phyloP scores from a whole-genome alignment of 2,329 filamentous ascomycete genomes.

The Colletotrichum noveboracense region DNA sequence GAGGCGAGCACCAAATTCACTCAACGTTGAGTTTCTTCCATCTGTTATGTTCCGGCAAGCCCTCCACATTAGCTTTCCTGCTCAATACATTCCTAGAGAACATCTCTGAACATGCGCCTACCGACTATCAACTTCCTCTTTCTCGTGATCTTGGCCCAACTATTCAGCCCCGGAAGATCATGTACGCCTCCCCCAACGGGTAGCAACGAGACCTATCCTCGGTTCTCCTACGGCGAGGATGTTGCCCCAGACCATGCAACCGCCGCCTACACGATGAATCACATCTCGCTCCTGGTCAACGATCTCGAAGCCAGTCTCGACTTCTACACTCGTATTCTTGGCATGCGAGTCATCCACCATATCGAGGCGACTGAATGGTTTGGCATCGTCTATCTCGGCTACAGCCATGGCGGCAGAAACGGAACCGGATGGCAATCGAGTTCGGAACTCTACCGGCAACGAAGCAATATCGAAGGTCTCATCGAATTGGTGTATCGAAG shows the following conservation, averaged over 20 bases:
- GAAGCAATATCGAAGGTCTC: conserved; percentile 37
- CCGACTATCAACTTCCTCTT: background rate
- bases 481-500: conserved; percentile 34
- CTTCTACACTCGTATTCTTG: conserved; percentile 39
- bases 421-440: conserved; percentile 39
- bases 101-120: background rate
- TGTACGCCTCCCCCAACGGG: background rate
- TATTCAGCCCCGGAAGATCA: background rate
- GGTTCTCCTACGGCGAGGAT: background rate
- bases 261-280: conserved; percentile 38
- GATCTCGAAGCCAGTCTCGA: conserved; percentile 33
- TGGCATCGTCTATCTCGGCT: conserved; percentile 38
- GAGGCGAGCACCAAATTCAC: rapidly evolving
- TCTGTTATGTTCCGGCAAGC: rapidly evolving
- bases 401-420: conserved; percentile 39
- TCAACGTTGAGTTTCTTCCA: background rate
- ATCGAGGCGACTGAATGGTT: conserved; percentile 29
- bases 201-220: background rate
- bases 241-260: conserved; percentile 25
- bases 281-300: conserved; percentile 34
- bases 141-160: background rate
- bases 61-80: rapidly evolving
- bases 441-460: conserved; percentile 33
- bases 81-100: rapidly evolving
- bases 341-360: conserved; percentile 39